phyloP scores from a whole-genome alignment of 169 alveolate genomes.

The Plasmodium ovale region DNA sequence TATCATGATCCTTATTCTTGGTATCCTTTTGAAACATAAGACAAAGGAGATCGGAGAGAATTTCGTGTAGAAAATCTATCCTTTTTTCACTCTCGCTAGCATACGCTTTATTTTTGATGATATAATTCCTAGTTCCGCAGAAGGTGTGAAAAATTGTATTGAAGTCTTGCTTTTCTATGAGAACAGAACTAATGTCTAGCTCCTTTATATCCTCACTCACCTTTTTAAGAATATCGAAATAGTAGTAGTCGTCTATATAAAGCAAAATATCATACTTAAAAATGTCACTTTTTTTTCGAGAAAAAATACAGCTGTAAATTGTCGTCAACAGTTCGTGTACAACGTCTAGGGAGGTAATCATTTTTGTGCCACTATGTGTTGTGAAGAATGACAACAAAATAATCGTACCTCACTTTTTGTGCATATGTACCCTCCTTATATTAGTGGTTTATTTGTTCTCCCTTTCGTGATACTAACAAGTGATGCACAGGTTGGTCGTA shows the following conservation, averaged over 20 bases:
- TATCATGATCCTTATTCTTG: not conserved
- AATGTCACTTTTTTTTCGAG: slow-evolving; percentile 33
- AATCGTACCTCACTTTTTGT: too few species aligned
- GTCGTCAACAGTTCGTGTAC: slow-evolving; percentile 65
- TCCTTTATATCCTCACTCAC: slow-evolving; percentile 62
- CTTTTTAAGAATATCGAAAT: slow-evolving; percentile 20
- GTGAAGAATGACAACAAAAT: too few species aligned
- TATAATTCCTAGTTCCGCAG: slow-evolving; percentile 18
- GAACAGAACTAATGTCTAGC: slow-evolving; percentile 5
- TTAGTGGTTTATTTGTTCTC: too few species aligned
- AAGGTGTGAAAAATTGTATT: slow-evolving; percentile 30
- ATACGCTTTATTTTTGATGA: slow-evolving; percentile 31
- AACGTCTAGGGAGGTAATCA: slow-evolving; percentile 53
- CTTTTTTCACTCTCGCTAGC: slow-evolving; percentile 33
- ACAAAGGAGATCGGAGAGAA: slow-evolving; percentile 40
- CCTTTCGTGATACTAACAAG: too few species aligned
- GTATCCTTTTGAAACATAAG: slow-evolving; percentile 1
- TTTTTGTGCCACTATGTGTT: too few species aligned
- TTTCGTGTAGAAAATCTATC: slow-evolving; percentile 52
- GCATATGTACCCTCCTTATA: too few species aligned
- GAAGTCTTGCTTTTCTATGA: slow-evolving; percentile 1
- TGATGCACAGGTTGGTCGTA: too few species aligned
- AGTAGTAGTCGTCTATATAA: slow-evolving; percentile 46
- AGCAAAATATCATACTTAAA: slow-evolving; percentile 46
- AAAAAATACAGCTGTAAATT: slow-evolving; percentile 29